Percentiles rank a stretch among this genome's conserved stretches.
These are phyloP conservation scores for Tricholoma terreum DNA, from an alignment of 768 basidiomycete species.

Conservation along the genomic window DNA sequence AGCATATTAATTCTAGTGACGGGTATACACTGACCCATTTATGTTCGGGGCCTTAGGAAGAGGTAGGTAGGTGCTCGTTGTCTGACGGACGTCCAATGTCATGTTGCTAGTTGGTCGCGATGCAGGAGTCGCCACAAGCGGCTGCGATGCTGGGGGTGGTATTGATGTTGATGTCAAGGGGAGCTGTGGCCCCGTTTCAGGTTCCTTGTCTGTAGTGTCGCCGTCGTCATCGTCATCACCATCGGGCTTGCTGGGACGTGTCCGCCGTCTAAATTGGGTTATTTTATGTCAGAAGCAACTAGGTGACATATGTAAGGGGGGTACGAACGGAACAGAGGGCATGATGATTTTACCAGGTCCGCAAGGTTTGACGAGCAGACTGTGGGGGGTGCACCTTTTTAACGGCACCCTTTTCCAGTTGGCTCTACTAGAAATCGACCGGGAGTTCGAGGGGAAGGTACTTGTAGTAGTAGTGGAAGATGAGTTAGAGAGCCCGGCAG, in stretches of 20 bases:
- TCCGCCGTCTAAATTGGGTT: neutral
- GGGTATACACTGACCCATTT: neutral
- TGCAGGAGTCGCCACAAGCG: neutral
- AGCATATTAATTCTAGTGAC: neutral
- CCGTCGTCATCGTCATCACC: neutral
- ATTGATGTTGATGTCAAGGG: neutral
- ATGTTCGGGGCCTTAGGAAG: neutral
- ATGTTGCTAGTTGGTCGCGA: neutral
- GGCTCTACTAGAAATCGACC: neutral
- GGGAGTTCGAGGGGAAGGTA: neutral
- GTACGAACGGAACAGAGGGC: conserved; percentile 86
- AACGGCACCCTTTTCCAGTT: neutral
- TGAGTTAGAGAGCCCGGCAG: neutral
- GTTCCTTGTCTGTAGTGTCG: neutral
- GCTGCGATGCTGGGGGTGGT: neutral
- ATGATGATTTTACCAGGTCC: conserved; percentile 61
- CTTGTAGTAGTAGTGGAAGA: neutral
- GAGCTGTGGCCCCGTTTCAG: neutral
- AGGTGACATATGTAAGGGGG: conserved; percentile 84
- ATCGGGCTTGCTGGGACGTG: neutral
- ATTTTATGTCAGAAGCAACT: neutral
- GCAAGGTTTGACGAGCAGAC: neutral
- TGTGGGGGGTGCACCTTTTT: neutral
- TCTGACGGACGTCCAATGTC: neutral
- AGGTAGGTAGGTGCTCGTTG: neutral